These are phyloP conservation scores for Candida argentea DNA, from an alignment of 805 yeast genomes.

Conservation along the genomic window DNA sequence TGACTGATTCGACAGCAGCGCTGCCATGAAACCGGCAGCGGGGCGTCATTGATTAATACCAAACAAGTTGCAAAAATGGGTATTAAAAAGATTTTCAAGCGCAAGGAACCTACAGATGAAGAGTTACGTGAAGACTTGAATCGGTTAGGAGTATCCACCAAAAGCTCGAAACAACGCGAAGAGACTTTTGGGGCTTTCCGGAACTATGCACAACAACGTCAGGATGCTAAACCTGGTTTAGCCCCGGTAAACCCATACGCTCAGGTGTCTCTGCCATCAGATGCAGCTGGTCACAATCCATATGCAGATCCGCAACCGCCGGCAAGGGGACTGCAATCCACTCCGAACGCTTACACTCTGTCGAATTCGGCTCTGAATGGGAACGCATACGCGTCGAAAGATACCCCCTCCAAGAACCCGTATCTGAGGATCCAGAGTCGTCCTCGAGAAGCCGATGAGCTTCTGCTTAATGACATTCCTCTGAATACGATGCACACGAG, in stretches of 20 bases:
- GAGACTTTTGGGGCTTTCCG: conserved; percentile 44
- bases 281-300: conserved; percentile 4
- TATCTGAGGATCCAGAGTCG: no score
- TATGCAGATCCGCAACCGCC: not conserved
- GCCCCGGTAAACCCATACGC: conserved; percentile 35
- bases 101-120: conserved; percentile 40
- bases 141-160: conserved; percentile 33
- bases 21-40: no score
- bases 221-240: conserved; percentile 21
- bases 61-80: conserved; percentile 37
- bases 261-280: conserved; percentile 9
- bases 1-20: no score
- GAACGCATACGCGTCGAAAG: not conserved
- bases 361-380: not conserved
- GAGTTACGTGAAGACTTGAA: conserved; percentile 33
- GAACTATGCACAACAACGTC: conserved; percentile 37
- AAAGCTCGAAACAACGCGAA: conserved; percentile 17
- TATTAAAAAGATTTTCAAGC: conserved; percentile 34
- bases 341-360: not conserved
- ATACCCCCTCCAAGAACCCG: not conserved
- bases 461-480: conserved; percentile 31
- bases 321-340: conserved; percentile 4
- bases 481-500: not conserved
- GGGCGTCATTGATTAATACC: no score
- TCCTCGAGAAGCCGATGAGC: conserved; percentile 13